phyloP scores from a whole-genome alignment of 208 protist species.

The Tritrichomonas foetus region DNA sequence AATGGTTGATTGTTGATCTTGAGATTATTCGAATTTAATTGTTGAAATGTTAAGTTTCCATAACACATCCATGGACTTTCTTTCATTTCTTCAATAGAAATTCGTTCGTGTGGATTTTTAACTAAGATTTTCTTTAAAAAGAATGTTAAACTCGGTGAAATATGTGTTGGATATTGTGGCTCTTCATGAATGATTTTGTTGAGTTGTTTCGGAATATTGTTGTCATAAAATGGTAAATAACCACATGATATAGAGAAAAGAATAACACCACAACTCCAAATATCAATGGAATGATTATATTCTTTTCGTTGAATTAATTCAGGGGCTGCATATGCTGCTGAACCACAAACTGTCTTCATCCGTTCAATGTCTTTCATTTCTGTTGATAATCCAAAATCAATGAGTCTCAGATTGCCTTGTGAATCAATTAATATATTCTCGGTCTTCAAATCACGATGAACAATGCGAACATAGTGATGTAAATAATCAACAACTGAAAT shows the following conservation, averaged over 20 bases:
- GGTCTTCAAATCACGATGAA: constrained; percentile 6
- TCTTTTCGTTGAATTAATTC: background rate
- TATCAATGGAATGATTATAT: background rate
- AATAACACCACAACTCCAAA: too few species aligned
- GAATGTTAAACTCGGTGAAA: background rate
- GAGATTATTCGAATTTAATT: too few species aligned
- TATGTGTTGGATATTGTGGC: background rate
- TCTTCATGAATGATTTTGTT: too few species aligned
- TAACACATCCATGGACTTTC: background rate
- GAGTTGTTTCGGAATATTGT: too few species aligned
- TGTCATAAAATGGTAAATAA: background rate
- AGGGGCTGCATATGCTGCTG: constrained; percentile 10
- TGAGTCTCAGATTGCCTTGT: background rate
- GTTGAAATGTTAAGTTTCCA: too few species aligned
- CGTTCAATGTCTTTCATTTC: background rate
- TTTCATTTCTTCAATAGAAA: background rate
- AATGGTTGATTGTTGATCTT: too few species aligned
- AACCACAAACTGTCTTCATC: background rate
- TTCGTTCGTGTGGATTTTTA: background rate
- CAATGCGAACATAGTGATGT: background rate
- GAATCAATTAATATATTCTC: background rate
- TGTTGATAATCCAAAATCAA: constrained; percentile 10
- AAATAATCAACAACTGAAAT: constrained; percentile 30
- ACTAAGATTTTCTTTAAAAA: background rate
- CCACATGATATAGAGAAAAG: background rate